phyloP scores from a whole-genome alignment of 2,329 filamentous ascomycete species.

The Penicillium sp. region DNA sequence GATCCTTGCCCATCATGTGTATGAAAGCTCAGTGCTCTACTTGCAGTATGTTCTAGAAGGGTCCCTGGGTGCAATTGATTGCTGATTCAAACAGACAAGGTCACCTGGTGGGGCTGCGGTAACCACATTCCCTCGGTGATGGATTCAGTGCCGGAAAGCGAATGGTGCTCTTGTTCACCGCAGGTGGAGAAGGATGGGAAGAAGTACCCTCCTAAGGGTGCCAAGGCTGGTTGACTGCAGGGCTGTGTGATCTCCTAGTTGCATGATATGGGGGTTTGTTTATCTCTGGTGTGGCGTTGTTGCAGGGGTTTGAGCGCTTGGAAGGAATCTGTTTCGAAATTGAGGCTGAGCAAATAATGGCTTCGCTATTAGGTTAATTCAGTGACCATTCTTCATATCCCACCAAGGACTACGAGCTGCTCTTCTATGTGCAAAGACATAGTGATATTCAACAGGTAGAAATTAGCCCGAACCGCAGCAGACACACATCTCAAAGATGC shows the following conservation, averaged over 20 bases:
- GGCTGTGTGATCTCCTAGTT: conserved; percentile 21
- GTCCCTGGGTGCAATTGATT: not conserved
- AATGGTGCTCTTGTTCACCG: conserved; percentile 64
- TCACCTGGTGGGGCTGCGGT: conserved; percentile 64
- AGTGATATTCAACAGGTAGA: not conserved
- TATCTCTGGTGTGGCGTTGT: not conserved
- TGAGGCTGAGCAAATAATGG: not conserved
- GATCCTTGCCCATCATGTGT: conserved; percentile 52
- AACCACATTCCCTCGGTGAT: conserved; percentile 59
- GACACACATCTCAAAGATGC: conserved; percentile 1
- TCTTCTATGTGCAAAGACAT: not conserved
- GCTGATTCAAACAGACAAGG: conserved; percentile 46
- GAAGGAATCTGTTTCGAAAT: not conserved
- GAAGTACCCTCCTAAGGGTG: conserved; percentile 61
- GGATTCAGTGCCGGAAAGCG: conserved; percentile 52
- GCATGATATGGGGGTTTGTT: not conserved
- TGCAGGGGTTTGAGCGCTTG: not conserved
- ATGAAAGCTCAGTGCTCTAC: conserved; percentile 58
- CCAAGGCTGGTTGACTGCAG: conserved; percentile 39
- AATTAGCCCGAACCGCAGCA: not conserved
- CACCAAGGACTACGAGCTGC: not conserved
- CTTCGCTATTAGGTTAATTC: not conserved
- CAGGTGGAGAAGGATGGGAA: conserved; percentile 58
- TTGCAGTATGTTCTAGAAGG: conserved; percentile 53
- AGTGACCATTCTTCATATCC: not conserved